phyloP scores from a whole-genome alignment of 768 basidiomycete species.

The Boletus sp. region DNA sequence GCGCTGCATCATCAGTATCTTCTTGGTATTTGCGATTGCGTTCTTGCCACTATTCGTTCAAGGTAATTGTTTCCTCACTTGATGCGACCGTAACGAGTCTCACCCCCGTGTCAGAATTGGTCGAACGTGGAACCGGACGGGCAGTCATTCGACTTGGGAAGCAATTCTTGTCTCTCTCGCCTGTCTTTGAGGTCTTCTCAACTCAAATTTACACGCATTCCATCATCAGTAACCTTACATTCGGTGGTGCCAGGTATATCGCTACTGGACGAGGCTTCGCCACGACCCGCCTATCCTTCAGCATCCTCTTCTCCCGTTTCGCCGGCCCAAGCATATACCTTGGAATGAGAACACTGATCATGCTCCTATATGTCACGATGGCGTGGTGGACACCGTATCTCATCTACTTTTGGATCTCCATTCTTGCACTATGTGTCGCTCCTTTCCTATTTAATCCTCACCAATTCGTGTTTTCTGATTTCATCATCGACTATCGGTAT shows the following conservation, averaged over 20 bases:
- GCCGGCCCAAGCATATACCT: slow-evolving; percentile 98
- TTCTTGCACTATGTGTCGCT: slow-evolving; percentile 85
- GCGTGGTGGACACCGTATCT: slow-evolving; percentile 88
- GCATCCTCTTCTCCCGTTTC: slow-evolving; percentile 95
- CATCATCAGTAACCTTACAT: slow-evolving; percentile 93
- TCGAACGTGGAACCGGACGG: slow-evolving; percentile 90
- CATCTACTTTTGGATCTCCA: slow-evolving; percentile 98
- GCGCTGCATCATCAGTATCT: slow-evolving; percentile 95
- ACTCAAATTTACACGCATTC: slow-evolving; percentile 99
- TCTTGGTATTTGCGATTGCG: slow-evolving; percentile 97
- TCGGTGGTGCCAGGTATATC: slow-evolving; percentile 97
- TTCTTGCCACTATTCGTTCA: slow-evolving; percentile 94
- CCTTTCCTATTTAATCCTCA: slow-evolving; percentile 99
- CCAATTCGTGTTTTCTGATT: slow-evolving; percentile 96
- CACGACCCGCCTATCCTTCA: slow-evolving; percentile 91
- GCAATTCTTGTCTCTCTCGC: slow-evolving; percentile 92
- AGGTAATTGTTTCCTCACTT: slow-evolving; percentile 47
- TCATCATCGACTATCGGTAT: slow-evolving; percentile 91
- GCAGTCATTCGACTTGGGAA: slow-evolving; percentile 89
- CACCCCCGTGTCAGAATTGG: slow-evolving; percentile 60
- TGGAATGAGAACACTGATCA: slow-evolving; percentile 88
- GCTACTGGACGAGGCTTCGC: slow-evolving; percentile 99
- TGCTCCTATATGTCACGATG: slow-evolving; percentile 92
- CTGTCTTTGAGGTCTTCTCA: slow-evolving; percentile 95
- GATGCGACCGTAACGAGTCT: slow-evolving; percentile 14